A percentile compares a stretch with the other conserved stretches of the same genome.
Evolutionary conservation across 2,329 filamentous ascomycete genomes (phyloP).

Genomic region (Cladosporium phlei): DNA sequence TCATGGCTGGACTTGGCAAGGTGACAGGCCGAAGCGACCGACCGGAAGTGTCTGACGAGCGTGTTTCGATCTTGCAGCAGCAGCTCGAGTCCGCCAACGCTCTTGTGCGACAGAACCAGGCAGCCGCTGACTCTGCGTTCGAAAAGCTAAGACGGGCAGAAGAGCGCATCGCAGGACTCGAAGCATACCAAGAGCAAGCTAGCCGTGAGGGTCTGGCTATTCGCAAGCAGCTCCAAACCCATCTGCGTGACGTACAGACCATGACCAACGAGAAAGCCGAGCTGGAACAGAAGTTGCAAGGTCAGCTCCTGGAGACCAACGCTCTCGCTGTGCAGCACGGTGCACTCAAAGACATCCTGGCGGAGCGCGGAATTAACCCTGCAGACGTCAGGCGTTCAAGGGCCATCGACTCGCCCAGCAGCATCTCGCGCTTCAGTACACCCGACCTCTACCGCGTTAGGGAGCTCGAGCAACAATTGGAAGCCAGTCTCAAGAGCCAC

Average conservation of each 20-base stretch:
- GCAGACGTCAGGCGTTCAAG: slow-evolving; percentile 67
- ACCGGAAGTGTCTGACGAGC: slow-evolving; percentile 55
- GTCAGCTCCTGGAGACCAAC: slow-evolving; percentile 88
- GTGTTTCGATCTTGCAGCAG: slow-evolving; percentile 67
- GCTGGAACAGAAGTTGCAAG: slow-evolving; percentile 74
- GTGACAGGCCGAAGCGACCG: slow-evolving; percentile 54
- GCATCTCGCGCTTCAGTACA: slow-evolving; percentile 59
- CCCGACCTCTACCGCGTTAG: slow-evolving; percentile 75
- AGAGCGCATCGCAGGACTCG: slow-evolving; percentile 90
- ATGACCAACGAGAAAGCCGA: slow-evolving; percentile 76
- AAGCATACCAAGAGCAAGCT: slow-evolving; percentile 95
- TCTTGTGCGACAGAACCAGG: slow-evolving; percentile 81
- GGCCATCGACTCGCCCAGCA: slow-evolving; percentile 67
- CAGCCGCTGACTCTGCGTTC: slow-evolving; percentile 77
- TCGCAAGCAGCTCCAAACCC: slow-evolving; percentile 80
- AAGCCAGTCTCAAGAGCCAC: slow-evolving; percentile 69
- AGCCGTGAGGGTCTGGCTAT: slow-evolving; percentile 89
- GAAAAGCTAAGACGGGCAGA: slow-evolving; percentile 89
- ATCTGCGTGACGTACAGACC: slow-evolving; percentile 77
- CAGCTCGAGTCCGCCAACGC: slow-evolving; percentile 74
- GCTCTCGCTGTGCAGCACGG: slow-evolving; percentile 87
- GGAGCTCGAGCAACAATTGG: slow-evolving; percentile 84
- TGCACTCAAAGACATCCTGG: slow-evolving; percentile 86
- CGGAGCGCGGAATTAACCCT: slow-evolving; percentile 80
- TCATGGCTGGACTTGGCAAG: slow-evolving; percentile 77